phyloP scores from a whole-genome alignment of 2,329 filamentous ascomycete species.

The Alternaria arbusti region DNA sequence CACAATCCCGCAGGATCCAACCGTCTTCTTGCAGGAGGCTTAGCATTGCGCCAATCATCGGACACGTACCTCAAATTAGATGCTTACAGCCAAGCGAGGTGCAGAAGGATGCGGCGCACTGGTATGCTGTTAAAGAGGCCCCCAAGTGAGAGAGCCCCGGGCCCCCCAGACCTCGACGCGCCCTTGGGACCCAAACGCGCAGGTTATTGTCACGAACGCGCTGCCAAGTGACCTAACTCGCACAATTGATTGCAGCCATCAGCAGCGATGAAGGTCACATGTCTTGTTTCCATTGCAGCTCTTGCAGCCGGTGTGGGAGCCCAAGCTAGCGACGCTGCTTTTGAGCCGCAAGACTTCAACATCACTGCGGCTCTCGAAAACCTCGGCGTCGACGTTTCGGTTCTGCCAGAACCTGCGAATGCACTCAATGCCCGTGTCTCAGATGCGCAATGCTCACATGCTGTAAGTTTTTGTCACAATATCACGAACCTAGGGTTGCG shows the following conservation, averaged over 20 bases:
- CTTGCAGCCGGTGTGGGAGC: neutral
- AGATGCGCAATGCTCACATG: neutral
- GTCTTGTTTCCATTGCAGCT: neutral
- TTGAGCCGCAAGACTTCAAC: slow-evolving; percentile 9
- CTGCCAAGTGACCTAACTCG: neutral
- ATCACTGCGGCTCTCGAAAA: neutral
- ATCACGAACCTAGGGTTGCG: neutral
- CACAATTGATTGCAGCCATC: neutral
- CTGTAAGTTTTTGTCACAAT: neutral
- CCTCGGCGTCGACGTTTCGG: neutral
- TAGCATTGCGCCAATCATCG: neutral
- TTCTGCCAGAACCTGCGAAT: neutral
- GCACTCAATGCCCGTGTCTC: neutral
- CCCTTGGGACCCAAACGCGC: neutral
- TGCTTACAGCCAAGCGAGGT: neutral
- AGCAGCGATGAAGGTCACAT: neutral
- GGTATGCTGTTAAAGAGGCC: neutral
- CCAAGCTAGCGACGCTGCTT: neutral
- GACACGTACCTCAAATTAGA: neutral
- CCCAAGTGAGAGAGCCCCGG: neutral
- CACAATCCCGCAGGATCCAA: neutral
- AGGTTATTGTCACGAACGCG: neutral
- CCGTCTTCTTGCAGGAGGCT: neutral
- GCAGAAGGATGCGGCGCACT: neutral
- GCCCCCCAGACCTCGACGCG: neutral